A percentile compares a stretch with the other conserved stretches of the same genome.
phyloP scores from a whole-genome alignment of 768 basidiomycete genomes.

The Ephemerocybe angulata region DNA sequence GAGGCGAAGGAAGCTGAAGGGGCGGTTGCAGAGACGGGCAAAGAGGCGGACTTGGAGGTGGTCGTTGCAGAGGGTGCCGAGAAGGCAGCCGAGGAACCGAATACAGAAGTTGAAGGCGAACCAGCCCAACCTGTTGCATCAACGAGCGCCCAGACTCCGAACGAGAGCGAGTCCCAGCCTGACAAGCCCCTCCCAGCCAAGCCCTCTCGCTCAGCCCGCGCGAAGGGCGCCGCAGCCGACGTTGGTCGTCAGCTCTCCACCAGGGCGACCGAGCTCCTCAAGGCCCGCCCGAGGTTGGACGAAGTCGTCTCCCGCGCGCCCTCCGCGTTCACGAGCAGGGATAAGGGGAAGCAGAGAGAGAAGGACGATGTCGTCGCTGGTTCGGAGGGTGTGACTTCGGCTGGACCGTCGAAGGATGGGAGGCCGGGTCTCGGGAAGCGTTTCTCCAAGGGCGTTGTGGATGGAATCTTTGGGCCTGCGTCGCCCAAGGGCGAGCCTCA shows the following conservation, averaged over 20 bases:
- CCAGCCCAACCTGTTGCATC: neutral
- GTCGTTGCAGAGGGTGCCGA: too few relatives aligned
- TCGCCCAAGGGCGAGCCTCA: neutral
- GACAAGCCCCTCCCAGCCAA: conserved; percentile 10
- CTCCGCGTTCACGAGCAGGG: neutral
- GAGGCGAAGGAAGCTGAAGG: neutral
- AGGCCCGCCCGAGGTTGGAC: conserved; percentile 2
- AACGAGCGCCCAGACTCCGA: neutral
- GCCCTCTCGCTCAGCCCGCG: conserved; percentile 1
- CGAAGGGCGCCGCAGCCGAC: conserved; percentile 3
- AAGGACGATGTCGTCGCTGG: neutral
- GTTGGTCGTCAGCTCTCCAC: conserved; percentile 6
- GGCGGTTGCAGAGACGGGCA: neutral
- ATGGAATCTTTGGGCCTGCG: neutral
- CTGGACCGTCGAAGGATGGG: neutral
- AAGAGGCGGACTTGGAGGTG: too few relatives aligned
- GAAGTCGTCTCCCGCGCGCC: neutral
- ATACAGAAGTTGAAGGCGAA: neutral
- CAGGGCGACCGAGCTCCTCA: conserved; percentile 1
- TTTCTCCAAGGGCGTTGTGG: conserved; percentile 3
- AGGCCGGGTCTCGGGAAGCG: neutral
- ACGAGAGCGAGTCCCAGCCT: neutral
- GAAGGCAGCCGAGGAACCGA: neutral
- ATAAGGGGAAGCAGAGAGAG: neutral
- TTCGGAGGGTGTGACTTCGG: neutral